Base-by-base conservation (phyloP, 305 asterid species). In the Solanum hybrid region DNA sequence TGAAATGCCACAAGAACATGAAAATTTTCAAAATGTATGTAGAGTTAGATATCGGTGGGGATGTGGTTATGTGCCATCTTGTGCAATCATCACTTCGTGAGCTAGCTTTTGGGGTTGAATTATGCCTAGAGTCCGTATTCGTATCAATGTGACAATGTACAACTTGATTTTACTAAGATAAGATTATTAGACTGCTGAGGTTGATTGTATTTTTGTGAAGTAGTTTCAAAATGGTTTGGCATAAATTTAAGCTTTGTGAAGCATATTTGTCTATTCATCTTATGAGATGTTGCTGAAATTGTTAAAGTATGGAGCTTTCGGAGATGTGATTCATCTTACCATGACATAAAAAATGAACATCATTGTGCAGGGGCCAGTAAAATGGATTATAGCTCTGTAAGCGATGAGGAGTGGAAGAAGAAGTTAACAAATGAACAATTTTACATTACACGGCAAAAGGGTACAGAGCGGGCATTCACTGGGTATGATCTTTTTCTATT, bases 401-500 rank as follows among this genome's bases (percentile, higher is more conserved):
- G 96, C 36, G 93, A 94, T 78, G 96, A 90, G 78, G 98, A 97
- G 90, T 95, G 97, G 98, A 95, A 36, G 93, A 94, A 95, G 92
- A 92, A 81, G 90, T 93, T 96, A 24, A 94, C 93, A 10, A 91
- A 93, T 35, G 94, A 95, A 45, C 98, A 97, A 90, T 97, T 91
- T 88, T 94, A 96, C 84, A 78, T 96, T 42, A 94, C 99, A 73
- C 93, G 98, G 86, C 89, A 95, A 89, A 97, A 96, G 98, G 98
- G 98, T 72, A 97, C 99, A 26, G 99, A 97, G 94, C 94, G 96
- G 91, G 98, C 99, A 86, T 97, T 96, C 95, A 93, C 96, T n/a
- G 99, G 99, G 99, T 97, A 94, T 4, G 22, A 76, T 85, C 76
- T 88, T 87, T 76, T 32, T 42, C 13, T 22, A 34, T 29, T 90